Base-by-base conservation (phyloP, 1,284 basidiomycete species). In the Microbotryum saponariae region DNA sequence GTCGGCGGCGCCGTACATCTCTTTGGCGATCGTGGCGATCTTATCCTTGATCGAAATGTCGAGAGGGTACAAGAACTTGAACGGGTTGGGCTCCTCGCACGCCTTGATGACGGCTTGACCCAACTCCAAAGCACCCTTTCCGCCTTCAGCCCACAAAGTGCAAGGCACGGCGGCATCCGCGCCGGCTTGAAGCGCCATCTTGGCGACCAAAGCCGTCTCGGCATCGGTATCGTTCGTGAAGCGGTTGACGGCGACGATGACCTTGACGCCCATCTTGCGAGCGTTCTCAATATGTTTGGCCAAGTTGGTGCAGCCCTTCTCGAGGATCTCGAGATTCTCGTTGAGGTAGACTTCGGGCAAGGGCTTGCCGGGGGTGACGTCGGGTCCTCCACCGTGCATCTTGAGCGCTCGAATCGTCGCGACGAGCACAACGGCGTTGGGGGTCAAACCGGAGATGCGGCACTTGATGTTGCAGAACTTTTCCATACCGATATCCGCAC, bases 401-500 rank as follows among this genome's bases (percentile, higher is more conserved):
- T 98, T 98, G 68, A 98, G 80, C 23, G 94, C 94, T 67, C 94
- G 88, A 47, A 96, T 94, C 1, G 94, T 98, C 2, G 96, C 96
- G 56, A 98, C 94, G 69, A 98, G 89, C 65, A 98, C 85, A 42
- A 88, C 88, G 2, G 92, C 94, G 76, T 98, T 91, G 20, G 96
- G 96, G 60, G 81, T 86, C 67, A 98, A 83, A 37, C 92, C 94
- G 66, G 89, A 93, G 61, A 91, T 82, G 62, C 96, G 86, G 76
- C 94, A 97, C 79, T 98, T 98, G 82, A 98, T 98, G 79, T 98
- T 97, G 82, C 92, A 97, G 82, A 98, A 98, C 78, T 98, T 78
- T 63, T 78, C 77, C 77, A 78, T 78, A 23, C 92, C 94, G 84
- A 98, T 98, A 77, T 98, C 94, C 27, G 96, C 94, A 66, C 94